Conservation (phyloP, 176 grass and related monocot genomes). For the Bonia amplexicaulis region DNA sequence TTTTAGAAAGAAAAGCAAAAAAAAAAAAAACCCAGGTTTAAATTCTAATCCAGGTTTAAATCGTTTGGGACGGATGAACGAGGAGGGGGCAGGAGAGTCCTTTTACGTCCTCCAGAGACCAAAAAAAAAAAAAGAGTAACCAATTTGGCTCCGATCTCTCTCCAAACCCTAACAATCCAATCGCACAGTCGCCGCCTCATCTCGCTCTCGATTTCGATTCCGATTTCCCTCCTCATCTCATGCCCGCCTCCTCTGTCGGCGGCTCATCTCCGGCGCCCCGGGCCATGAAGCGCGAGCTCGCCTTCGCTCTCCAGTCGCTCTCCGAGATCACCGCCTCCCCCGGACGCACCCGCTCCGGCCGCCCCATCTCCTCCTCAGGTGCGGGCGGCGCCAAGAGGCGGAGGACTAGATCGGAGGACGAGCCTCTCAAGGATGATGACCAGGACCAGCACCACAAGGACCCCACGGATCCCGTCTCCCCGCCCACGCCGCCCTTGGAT, state of each 20-base stretch:
- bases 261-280: conserved; percentile 13
- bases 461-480: conserved; percentile 26
- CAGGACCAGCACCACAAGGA: background rate
- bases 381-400: conserved; percentile 17
- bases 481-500: conserved; percentile 40
- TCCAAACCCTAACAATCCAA: conserved; percentile 11
- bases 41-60: too few species aligned
- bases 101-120: too few species aligned
- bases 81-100: too few species aligned
- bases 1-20: too few species aligned
- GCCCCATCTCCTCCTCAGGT: background rate
- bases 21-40: too few species aligned
- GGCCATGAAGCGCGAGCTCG: conserved; percentile 57
- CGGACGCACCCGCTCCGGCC: conserved; percentile 55
- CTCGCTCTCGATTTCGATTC: background rate
- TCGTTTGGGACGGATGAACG: too few species aligned
- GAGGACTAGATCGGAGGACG: conserved; percentile 37
- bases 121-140: too few species aligned
- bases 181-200: background rate
- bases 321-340: conserved; percentile 34
- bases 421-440: background rate
- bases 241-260: conserved; percentile 28
- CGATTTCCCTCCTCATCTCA: background rate
- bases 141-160: background rate
- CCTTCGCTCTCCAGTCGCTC: conserved; percentile 48